Evolutionary conservation across 495 filamentous ascomycete genomes (phyloP), one percentile per base, ranked within the genome.

Genomic region (Hyaloscypha variabilis): DNA sequence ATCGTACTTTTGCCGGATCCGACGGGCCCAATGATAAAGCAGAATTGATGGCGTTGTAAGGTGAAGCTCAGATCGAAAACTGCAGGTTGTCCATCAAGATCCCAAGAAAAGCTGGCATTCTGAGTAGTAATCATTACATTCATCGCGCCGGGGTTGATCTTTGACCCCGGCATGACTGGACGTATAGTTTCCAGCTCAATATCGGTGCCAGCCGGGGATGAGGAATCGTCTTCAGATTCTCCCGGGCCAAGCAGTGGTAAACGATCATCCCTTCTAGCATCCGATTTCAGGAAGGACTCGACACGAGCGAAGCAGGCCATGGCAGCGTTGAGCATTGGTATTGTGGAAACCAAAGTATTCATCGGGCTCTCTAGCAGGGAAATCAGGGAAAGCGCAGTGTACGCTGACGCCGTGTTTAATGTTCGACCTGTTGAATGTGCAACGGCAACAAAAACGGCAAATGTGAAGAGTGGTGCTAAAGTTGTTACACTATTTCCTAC

Each of bases 1-100:
- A 86, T 64, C 0, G 83, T 82, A 8, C 76, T 80, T 59, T 87
- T 88, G 0, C 84, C 84, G 17, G 74, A 79, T 0, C 74, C 83
- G 14, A 84, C 76, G 0, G 82, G 78, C 1, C 83, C 83, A 24
- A 81, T 70, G 3, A 82, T 64, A 29, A 67, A 67, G 34, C 58
- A 63, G 24, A 63, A 49, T 39, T 64, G 65, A 26, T 50, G n/a
- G 5, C 50, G 24, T 17, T 57, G 51, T n/a, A 67, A 23, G 8
- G 53, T 64, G 24, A 71, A 62, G 19, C 30, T 64, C 2, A 66
- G 4, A 39, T 65, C 58, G 5, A 34, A 58, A n/a, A 68, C 60
- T 2, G 36, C 34, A n/a, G 62, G 19, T 3, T 57, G 17, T 28
- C 23, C 23, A 4, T n/a, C 61, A 28, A 24, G 24, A 5, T n/a